These are phyloP conservation scores for Citrus sp. DNA, from an alignment of 345 rosid genomes.

Conservation along the genomic window DNA sequence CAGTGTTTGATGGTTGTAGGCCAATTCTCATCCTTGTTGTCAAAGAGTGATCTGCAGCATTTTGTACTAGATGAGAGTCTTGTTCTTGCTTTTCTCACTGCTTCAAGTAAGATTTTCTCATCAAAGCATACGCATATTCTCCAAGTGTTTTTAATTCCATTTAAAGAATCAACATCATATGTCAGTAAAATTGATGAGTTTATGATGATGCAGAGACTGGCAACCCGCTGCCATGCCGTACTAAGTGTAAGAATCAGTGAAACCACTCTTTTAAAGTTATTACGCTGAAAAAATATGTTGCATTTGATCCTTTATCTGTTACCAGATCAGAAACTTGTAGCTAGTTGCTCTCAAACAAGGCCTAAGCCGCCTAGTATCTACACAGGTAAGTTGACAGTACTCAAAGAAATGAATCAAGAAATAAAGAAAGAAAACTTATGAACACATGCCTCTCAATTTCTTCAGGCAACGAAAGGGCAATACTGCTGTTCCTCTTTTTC, in stretches of 20 bases:
- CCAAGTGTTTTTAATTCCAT: neutral
- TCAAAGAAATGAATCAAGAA: neutral
- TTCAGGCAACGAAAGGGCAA: slow-evolving; percentile 53
- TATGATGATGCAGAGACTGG: slow-evolving; percentile 49
- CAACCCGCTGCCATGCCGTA: slow-evolving; percentile 56
- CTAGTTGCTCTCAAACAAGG: slow-evolving; percentile 61
- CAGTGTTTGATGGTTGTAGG: slow-evolving; percentile 35
- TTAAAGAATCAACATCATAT: neutral
- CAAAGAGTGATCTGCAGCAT: slow-evolving; percentile 58
- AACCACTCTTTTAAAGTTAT: neutral
- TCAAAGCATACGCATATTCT: neutral
- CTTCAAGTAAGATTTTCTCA: slow-evolving; percentile 44
- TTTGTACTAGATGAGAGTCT: slow-evolving; percentile 69
- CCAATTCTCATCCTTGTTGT: slow-evolving; percentile 30
- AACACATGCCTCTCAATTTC: neutral
- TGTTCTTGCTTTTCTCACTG: slow-evolving; percentile 71
- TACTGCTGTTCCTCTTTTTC: slow-evolving; percentile 56
- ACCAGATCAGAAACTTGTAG: slow-evolving; percentile 58
- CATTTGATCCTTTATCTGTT: neutral
- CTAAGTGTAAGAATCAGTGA: slow-evolving; percentile 29
- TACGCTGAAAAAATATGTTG: neutral
- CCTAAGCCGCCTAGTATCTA: slow-evolving; percentile 38
- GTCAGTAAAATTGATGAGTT: neutral
- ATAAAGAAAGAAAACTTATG: neutral
- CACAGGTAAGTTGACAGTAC: slow-evolving; percentile 35